phyloP scores from a whole-genome alignment of 495 filamentous ascomycete species.

The Neurospora sp. region DNA sequence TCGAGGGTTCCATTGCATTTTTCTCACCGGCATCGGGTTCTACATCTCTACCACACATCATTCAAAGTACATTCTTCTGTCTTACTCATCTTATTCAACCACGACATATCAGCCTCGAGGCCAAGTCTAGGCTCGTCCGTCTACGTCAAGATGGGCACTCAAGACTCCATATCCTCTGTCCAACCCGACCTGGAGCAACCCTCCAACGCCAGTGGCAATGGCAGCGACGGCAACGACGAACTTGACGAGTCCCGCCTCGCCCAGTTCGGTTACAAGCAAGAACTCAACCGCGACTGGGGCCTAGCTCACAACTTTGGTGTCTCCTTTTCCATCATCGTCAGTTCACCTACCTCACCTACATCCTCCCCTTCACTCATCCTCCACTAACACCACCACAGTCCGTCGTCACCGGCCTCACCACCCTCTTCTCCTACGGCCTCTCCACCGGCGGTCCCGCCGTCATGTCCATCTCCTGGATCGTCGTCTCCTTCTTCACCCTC shows the following conservation, averaged over 20 bases:
- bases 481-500: slow-evolving; percentile 25
- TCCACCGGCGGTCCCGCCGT: slow-evolving; percentile 47
- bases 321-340: slow-evolving; percentile 55
- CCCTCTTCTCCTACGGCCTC: slow-evolving; percentile 46
- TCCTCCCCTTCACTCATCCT: not conserved
- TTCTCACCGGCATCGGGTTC: not conserved
- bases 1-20: not conserved
- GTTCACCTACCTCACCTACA: slow-evolving; percentile 6
- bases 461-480: slow-evolving; percentile 34
- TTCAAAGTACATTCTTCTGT: not conserved
- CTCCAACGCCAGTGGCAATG: not conserved
- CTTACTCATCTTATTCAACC: not conserved
- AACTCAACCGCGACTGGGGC: slow-evolving; percentile 51
- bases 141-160: not conserved
- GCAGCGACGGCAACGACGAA: slow-evolving; percentile 16
- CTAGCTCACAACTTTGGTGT: slow-evolving; percentile 56
- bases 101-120: too few species aligned
- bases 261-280: slow-evolving; percentile 54
- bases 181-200: slow-evolving; percentile 17
- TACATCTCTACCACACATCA: not conserved
- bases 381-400: slow-evolving; percentile 27
- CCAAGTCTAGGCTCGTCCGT: not conserved
- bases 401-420: slow-evolving; percentile 53
- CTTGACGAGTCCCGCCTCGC: slow-evolving; percentile 46
- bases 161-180: not conserved